Base-by-base conservation (phyloP, 2,329 filamentous ascomycete species). In the Talaromyces sp. region DNA sequence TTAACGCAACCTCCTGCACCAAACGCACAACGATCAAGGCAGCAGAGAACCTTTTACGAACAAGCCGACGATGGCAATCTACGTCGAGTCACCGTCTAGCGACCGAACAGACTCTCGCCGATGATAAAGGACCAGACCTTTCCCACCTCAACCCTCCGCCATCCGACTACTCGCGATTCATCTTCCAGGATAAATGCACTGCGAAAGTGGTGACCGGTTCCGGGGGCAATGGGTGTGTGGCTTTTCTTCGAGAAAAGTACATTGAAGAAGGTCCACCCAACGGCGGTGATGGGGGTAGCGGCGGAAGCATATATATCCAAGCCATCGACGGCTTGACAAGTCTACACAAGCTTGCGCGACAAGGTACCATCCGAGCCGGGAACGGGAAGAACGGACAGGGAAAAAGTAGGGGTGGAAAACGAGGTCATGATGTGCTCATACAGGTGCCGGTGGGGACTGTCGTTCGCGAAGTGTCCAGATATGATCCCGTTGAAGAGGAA, bases 381-480 rank as follows among this genome's bases (percentile, higher is more conserved):
- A 72, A 79, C 47, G 81, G 81, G 1, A 79, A 74, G 61, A 82
- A 81, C 65, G 81, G 81, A 49, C 79, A 81, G 67, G 81, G 81
- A 3, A 82, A 82, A 67, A 78, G 75, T 63, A 77, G 79, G 68
- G 81, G 81, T 62, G 95, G 95, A 3, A 88, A 89, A 71, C 85
- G 92, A 68, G 95, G 95, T 59, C 89, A 94, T 15, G 95, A 99
- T 76, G 78, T 97, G 5, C 82, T 98, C 71, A 87, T 99, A 67
- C 90, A 91, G 37, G 95, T 99, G 0, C 95, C 95, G 0, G 90
- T 98, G 5, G 95, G 95, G 3, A 99, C 95, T 0, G 88, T 99
- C 2, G 85, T 99, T 3, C 85, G 91, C 37, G 95, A 99, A 78
- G 80, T 97, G 3, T 86, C 87, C 69, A 85, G 95, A 43, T 81